A percentile compares a stretch with the other conserved stretches of the same genome.
phyloP scores from a whole-genome alignment of 2,329 filamentous ascomycete genomes.

The Meredithiella fracta region DNA sequence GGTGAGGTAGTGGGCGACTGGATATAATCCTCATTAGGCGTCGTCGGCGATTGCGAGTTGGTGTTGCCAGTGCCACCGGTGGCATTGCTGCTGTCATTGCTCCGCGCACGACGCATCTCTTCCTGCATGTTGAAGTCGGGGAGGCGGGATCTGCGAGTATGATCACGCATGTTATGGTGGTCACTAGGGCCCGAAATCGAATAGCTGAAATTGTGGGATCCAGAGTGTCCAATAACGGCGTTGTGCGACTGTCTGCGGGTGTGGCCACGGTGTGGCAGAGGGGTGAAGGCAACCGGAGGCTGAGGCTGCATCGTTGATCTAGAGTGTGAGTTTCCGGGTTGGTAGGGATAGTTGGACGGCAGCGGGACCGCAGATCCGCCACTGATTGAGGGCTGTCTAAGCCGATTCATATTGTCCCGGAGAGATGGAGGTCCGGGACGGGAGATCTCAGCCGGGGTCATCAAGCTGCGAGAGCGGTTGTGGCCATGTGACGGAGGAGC shows the following conservation, averaged over 20 bases:
- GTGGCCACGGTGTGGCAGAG: constrained; percentile 3
- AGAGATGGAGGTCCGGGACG: constrained; percentile 6
- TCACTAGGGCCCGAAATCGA: constrained; percentile 1
- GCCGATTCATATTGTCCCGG: constrained; percentile 10
- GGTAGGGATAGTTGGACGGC: neutral
- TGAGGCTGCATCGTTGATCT: neutral
- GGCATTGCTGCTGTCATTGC: neutral
- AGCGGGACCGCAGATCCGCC: neutral
- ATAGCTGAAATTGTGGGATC: neutral
- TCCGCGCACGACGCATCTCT: constrained; percentile 9
- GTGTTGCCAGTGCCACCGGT: constrained; percentile 6
- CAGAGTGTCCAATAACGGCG: constrained; percentile 3
- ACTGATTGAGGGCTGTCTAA: constrained; percentile 8
- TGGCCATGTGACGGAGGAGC: constrained; percentile 3
- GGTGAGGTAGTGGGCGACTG: constrained; percentile 11
- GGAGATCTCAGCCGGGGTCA: constrained; percentile 13
- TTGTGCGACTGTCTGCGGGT: constrained; percentile 11
- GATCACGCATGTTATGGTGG: neutral
- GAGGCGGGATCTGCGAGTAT: neutral
- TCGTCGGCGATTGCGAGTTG: constrained; percentile 13
- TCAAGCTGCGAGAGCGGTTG: constrained; percentile 11
- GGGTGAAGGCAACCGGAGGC: neutral
- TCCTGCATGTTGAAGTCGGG: constrained; percentile 11
- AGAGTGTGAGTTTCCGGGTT: neutral
- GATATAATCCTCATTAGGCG: constrained; percentile 12